phyloP scores from a whole-genome alignment of 768 basidiomycete genomes.

The Paxillus involutus region DNA sequence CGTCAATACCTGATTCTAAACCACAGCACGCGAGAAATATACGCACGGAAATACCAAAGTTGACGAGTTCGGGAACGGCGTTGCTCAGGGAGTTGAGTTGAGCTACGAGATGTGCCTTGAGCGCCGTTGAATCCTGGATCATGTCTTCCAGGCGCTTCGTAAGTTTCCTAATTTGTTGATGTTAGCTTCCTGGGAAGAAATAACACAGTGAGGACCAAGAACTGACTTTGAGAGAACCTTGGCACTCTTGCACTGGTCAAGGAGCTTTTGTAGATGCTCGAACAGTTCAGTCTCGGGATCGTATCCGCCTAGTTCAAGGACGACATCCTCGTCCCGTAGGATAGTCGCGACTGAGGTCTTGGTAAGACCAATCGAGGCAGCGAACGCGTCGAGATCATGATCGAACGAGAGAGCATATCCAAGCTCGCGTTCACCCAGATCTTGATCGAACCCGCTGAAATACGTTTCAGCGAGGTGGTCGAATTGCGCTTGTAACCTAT shows the following conservation, averaged over 20 bases:
- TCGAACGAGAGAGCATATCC: conserved; percentile 83
- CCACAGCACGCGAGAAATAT: background rate
- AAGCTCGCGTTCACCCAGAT: conserved; percentile 87
- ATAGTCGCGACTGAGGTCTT: conserved; percentile 81
- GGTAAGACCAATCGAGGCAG: conserved; percentile 86
- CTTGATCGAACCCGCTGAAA: conserved; percentile 79
- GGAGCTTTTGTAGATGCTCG: conserved; percentile 75
- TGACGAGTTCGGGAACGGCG: conserved; percentile 76
- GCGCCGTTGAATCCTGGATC: conserved; percentile 64
- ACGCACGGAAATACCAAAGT: conserved; percentile 86
- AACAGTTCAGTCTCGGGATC: conserved; percentile 77
- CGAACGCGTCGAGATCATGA: conserved; percentile 90
- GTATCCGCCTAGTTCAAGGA: conserved; percentile 70
- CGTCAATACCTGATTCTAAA: background rate
- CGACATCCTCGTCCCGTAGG: conserved; percentile 76
- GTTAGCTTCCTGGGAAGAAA: conserved; percentile 1
- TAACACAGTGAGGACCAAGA: background rate
- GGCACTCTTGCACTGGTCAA: conserved; percentile 80
- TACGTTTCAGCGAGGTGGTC: conserved; percentile 90
- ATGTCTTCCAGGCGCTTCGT: conserved; percentile 84
- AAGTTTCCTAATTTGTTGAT: conserved; percentile 67
- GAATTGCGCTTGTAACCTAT: conserved; percentile 88
- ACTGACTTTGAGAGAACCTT: conserved; percentile 78
- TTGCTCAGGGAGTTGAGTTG: conserved; percentile 75
- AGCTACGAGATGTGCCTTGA: conserved; percentile 68